Percentiles rank a stretch among this genome's conserved stretches.
Evolutionary conservation across 2,329 filamentous ascomycete genomes (phyloP).

Genomic region (Fusarium oligoseptatum): DNA sequence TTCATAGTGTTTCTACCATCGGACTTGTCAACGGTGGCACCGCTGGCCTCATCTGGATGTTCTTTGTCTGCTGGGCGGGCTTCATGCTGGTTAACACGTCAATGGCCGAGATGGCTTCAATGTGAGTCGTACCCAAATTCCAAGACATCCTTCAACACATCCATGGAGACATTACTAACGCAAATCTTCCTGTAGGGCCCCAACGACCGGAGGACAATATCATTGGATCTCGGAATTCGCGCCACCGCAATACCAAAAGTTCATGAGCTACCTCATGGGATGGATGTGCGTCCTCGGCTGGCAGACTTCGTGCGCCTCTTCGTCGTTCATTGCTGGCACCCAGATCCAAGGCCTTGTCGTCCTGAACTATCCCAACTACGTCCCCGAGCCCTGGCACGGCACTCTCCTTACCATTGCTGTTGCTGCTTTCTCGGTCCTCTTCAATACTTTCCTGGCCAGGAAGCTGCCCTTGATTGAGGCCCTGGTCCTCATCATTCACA

Average conservation of each 20-base stretch:
- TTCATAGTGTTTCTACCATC: conserved; percentile 30
- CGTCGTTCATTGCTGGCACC: conserved; percentile 58
- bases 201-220: conserved; percentile 70
- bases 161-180: background rate
- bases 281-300: conserved; percentile 62
- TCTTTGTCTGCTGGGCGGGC: conserved; percentile 55
- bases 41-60: conserved; percentile 61
- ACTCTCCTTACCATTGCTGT: conserved; percentile 32
- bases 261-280: conserved; percentile 65
- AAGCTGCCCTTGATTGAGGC: conserved; percentile 36
- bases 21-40: conserved; percentile 58
- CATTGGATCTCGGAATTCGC: conserved; percentile 70
- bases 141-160: background rate
- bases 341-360: conserved; percentile 60
- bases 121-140: conserved; percentile 42
- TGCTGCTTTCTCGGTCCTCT: conserved; percentile 30
- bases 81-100: conserved; percentile 56
- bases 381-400: conserved; percentile 36
- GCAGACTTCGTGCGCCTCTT: conserved; percentile 57
- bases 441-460: conserved; percentile 35
- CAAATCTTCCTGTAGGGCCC: conserved; percentile 52
- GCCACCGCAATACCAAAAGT: conserved; percentile 61
- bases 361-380: conserved; percentile 45
- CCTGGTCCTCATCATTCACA: conserved; percentile 32
- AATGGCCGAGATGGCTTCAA: conserved; percentile 65